Evolutionary conservation across 305 asterid species (phyloP).

Genomic region (Lippia alba): DNA sequence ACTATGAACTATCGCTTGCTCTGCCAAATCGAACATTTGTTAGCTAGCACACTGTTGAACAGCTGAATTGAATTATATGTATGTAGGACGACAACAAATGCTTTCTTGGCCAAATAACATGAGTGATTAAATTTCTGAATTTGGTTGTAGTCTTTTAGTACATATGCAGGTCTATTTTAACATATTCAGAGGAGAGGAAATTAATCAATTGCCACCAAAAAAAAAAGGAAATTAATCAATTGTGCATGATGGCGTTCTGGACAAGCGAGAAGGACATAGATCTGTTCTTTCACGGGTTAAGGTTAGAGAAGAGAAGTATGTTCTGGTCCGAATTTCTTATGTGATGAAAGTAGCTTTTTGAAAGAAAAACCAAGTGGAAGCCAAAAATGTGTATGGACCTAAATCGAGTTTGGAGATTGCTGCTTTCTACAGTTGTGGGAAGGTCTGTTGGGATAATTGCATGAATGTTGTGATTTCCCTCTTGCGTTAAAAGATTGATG

Average conservation of each 20-base stretch:
- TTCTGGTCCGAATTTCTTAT: background rate
- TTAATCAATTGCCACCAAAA: background rate
- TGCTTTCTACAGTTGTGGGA: background rate
- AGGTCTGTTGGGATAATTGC: background rate
- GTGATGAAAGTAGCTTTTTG: constrained; percentile 19
- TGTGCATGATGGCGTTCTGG: no score
- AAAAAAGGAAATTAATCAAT: background rate
- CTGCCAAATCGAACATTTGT: no score
- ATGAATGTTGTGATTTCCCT: background rate
- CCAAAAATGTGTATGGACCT: background rate
- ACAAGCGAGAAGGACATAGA: background rate
- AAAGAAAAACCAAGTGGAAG: background rate
- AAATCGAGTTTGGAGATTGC: constrained; percentile 21
- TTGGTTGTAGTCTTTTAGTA: background rate
- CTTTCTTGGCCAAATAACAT: background rate
- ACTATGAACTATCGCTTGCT: no score
- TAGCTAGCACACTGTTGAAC: no score
- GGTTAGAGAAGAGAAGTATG: background rate
- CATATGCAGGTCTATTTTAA: background rate
- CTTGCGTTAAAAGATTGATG: background rate
- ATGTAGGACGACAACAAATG: background rate
- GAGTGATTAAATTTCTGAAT: background rate
- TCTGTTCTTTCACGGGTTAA: background rate
- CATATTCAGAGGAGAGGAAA: background rate
- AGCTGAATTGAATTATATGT: no score